Conservation (phyloP, 768 basidiomycete species). For the Lentinus brumalis region DNA sequence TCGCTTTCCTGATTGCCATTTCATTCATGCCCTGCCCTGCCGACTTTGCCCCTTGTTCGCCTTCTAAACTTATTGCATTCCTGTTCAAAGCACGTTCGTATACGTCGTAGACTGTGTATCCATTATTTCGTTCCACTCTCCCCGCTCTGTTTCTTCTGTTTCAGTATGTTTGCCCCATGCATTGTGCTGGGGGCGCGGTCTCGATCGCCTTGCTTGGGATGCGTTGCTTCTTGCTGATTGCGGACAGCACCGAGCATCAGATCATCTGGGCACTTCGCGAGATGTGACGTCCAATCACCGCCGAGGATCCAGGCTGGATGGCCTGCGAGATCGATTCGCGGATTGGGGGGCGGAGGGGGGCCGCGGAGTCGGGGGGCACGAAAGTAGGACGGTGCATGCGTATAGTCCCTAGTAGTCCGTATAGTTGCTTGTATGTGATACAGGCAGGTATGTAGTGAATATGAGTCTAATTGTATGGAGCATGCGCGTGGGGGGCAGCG, state of each 20-base stretch:
- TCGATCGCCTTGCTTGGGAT: conserved; percentile 1
- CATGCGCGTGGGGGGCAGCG: neutral
- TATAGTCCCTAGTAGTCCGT: neutral
- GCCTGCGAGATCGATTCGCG: conserved; percentile 1
- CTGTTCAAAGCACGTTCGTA: conserved; percentile 9
- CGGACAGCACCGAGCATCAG: conserved; percentile 15
- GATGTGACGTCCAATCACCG: conserved; percentile 19
- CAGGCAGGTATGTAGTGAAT: neutral
- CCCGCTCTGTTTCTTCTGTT: conserved; percentile 13
- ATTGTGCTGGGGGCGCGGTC: conserved; percentile 2
- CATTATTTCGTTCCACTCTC: conserved; percentile 17
- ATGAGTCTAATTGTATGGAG: neutral
- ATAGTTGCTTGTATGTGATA: conserved; percentile 1
- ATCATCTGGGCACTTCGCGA: conserved; percentile 8
- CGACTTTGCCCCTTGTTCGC: conserved; percentile 11
- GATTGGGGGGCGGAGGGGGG: conserved; percentile 1
- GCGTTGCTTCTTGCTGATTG: conserved; percentile 24
- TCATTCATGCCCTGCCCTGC: conserved; percentile 8
- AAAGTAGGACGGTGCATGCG: neutral
- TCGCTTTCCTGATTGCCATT: conserved; percentile 29
- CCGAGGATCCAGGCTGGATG: conserved; percentile 14
- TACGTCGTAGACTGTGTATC: conserved; percentile 23
- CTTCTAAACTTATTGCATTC: conserved; percentile 26
- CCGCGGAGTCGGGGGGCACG: neutral
- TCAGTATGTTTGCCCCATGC: conserved; percentile 9